Conservation (phyloP, 2,329 filamentous ascomycete species). For the Pezicula neosporulosa region DNA sequence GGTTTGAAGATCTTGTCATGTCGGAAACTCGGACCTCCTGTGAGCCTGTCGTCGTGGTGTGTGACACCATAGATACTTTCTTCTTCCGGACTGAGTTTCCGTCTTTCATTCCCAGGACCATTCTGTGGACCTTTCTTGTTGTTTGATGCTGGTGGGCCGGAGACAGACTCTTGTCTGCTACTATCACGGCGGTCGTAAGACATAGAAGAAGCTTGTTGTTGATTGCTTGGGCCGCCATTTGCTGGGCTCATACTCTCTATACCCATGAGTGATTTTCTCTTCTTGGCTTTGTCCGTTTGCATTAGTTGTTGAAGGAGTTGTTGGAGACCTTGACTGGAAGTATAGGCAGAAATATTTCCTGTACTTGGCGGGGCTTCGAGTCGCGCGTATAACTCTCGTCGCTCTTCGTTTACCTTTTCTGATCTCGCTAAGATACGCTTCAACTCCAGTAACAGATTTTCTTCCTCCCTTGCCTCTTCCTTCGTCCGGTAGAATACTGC, state of each 20-base stretch:
- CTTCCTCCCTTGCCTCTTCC: constrained; percentile 90
- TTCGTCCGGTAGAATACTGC: constrained; percentile 74
- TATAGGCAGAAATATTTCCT: constrained; percentile 71
- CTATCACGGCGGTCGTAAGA: constrained; percentile 33
- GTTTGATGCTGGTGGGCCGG: constrained; percentile 28
- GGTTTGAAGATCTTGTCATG: constrained; percentile 79
- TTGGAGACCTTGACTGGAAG: constrained; percentile 75
- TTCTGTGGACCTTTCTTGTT: constrained; percentile 29
- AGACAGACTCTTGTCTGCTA: constrained; percentile 27
- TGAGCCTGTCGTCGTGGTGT: constrained; percentile 81
- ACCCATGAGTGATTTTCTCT: constrained; percentile 70
- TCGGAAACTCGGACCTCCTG: constrained; percentile 82
- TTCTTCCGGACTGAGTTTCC: constrained; percentile 71
- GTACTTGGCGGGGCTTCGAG: constrained; percentile 77
- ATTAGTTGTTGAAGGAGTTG: constrained; percentile 80
- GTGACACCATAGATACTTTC: constrained; percentile 80
- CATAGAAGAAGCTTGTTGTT: constrained; percentile 27
- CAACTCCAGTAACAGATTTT: constrained; percentile 82
- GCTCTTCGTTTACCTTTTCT: constrained; percentile 82
- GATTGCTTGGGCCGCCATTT: constrained; percentile 27
- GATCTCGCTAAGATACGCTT: constrained; percentile 87
- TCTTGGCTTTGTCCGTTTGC: constrained; percentile 82
- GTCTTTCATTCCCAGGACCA: constrained; percentile 48
- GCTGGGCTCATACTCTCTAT: constrained; percentile 50
- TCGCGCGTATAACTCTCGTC: constrained; percentile 80